A percentile compares a stretch with the other conserved stretches of the same genome.
phyloP scores from a whole-genome alignment of 1,139 yeast species.

The Geotrichum histeridarum region DNA sequence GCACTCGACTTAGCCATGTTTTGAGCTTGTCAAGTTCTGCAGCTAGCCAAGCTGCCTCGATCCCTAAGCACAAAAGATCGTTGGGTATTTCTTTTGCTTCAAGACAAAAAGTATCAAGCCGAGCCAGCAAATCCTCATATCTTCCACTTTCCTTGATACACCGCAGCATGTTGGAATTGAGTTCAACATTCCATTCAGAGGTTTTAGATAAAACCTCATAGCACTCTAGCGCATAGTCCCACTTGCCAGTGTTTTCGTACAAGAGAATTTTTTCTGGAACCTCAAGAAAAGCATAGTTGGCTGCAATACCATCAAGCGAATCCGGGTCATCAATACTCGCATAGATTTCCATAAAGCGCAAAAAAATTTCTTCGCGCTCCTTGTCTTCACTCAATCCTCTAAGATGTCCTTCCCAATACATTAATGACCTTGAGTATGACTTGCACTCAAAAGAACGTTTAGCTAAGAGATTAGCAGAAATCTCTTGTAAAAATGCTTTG shows the following conservation, averaged over 20 bases:
- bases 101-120: constrained; percentile 21
- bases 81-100: constrained; percentile 20
- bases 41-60: constrained; percentile 66
- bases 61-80: constrained; percentile 50
- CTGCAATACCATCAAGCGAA: constrained; percentile 79
- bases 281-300: constrained; percentile 64
- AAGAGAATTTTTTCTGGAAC: constrained; percentile 69
- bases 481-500: constrained; percentile 46
- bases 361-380: constrained; percentile 26
- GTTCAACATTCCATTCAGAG: constrained; percentile 34
- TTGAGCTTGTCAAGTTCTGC: constrained; percentile 51
- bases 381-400: constrained; percentile 33
- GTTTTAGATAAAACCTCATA: constrained; percentile 60
- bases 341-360: constrained; percentile 64
- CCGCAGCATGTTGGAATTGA: constrained; percentile 44
- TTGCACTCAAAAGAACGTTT: constrained; percentile 75
- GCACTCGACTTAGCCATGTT: constrained; percentile 54
- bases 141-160: constrained; percentile 57
- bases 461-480: constrained; percentile 71
- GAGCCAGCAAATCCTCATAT: constrained; percentile 46
- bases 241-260: constrained; percentile 78
- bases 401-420: constrained; percentile 75
- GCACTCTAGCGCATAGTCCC: constrained; percentile 86
- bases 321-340: constrained; percentile 86
- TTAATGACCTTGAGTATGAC: constrained; percentile 82